Evolutionary conservation across 108 stramenopile species (phyloP).

Genomic region (Nitzschia sp.): DNA sequence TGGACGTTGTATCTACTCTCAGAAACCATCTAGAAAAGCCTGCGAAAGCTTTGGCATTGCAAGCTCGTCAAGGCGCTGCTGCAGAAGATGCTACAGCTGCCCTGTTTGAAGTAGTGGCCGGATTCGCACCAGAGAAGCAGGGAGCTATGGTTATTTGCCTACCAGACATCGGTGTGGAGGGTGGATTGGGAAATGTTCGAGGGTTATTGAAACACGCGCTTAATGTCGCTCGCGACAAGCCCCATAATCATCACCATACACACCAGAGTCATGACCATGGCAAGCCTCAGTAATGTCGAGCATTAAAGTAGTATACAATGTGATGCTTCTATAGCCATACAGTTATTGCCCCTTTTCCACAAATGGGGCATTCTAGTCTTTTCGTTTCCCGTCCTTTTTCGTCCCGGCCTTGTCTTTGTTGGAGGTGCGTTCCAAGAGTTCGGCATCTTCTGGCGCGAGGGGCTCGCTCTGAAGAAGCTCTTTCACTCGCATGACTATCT

Average conservation of each 20-base stretch:
- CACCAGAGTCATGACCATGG: slow-evolving; percentile 1
- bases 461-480: slow-evolving; percentile 63
- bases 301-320: not conserved
- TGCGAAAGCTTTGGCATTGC: slow-evolving; percentile 59
- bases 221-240: slow-evolving; percentile 30
- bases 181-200: slow-evolving; percentile 51
- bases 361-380: not conserved
- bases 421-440: slow-evolving; percentile 13
- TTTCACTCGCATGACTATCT: slow-evolving; percentile 59
- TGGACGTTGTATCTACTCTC: slow-evolving; percentile 42
- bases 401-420: too few species aligned
- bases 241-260: slow-evolving; percentile 29
- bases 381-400: not conserved
- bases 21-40: slow-evolving; percentile 36
- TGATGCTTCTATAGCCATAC: not conserved
- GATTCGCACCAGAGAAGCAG: slow-evolving; percentile 39
- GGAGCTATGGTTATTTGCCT: slow-evolving; percentile 55
- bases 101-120: slow-evolving; percentile 68
- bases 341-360: not conserved
- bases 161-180: slow-evolving; percentile 52
- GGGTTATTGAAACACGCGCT: slow-evolving; percentile 55
- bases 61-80: slow-evolving; percentile 59
- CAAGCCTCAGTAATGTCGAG: not conserved
- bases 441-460: slow-evolving; percentile 25
- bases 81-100: slow-evolving; percentile 50